These are phyloP conservation scores for Candida vartiovaarae DNA, from an alignment of 805 yeast genomes.

Conservation along the genomic window DNA sequence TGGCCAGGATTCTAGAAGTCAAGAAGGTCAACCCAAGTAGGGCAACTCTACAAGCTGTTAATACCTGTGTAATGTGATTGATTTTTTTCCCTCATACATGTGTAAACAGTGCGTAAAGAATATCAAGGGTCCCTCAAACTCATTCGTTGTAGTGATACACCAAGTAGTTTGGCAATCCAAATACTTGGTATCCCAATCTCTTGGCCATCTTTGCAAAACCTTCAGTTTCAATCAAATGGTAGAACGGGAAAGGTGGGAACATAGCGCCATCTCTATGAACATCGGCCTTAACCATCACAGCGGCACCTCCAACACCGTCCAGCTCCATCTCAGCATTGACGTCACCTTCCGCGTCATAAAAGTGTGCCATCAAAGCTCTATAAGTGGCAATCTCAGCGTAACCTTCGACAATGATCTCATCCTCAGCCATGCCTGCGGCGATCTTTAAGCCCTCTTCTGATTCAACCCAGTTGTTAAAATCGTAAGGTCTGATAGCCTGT, in stretches of 20 bases:
- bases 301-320: constrained; percentile 99
- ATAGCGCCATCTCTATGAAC: constrained; percentile 99
- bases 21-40: constrained; percentile 69
- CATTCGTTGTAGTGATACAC: constrained; percentile 87
- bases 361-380: constrained; percentile 90
- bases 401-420: constrained; percentile 93
- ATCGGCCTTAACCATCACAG: constrained; percentile 91
- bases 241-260: constrained; percentile 98
- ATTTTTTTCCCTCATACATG: no score
- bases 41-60: constrained; percentile 67
- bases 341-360: constrained; percentile 63
- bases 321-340: constrained; percentile 64
- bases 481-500: constrained; percentile 74
- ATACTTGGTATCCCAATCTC: constrained; percentile 83
- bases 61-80: constrained; percentile 43
- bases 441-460: constrained; percentile 71
- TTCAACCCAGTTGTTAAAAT: constrained; percentile 93
- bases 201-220: constrained; percentile 99
- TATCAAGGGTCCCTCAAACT: not conserved
- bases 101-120: not conserved
- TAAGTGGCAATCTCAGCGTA: constrained; percentile 90
- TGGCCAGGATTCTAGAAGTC: constrained; percentile 40
- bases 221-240: constrained; percentile 94
- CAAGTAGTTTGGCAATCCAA: constrained; percentile 89
- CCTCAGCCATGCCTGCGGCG: constrained; percentile 69